These are phyloP conservation scores for Thelephora terrestris DNA, from an alignment of 1,284 basidiomycete species.

Conservation along the genomic window DNA sequence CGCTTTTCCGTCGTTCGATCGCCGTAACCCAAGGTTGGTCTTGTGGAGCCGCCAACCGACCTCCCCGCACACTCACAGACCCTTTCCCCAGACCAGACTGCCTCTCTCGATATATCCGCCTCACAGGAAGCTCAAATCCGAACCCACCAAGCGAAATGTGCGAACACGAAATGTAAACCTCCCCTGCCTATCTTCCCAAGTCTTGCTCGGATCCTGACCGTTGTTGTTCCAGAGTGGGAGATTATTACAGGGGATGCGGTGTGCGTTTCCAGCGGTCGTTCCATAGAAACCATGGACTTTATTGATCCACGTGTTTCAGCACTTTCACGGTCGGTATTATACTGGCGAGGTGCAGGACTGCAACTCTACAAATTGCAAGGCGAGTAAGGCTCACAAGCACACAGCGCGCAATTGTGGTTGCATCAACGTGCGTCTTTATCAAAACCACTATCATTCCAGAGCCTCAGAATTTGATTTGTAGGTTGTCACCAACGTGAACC, in stretches of 20 bases:
- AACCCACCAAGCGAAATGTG: conserved; percentile 30
- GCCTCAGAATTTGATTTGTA: not conserved
- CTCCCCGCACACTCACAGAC: too few species aligned
- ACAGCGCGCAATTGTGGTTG: conserved; percentile 41
- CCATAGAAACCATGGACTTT: not conserved
- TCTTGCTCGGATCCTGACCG: conserved; percentile 6
- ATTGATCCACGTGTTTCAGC: conserved; percentile 24
- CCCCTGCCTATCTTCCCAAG: conserved; percentile 1
- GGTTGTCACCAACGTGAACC: conserved; percentile 9
- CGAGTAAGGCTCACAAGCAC: conserved; percentile 45
- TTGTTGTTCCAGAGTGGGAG: conserved; percentile 35
- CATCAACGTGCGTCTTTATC: conserved; percentile 14
- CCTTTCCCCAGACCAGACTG: not conserved
- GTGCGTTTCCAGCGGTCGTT: conserved; percentile 23
- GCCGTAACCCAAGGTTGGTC: too few species aligned
- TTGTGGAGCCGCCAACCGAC: too few species aligned
- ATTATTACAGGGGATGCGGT: conserved; percentile 52
- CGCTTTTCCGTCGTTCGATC: too few species aligned
- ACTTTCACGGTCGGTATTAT: conserved; percentile 53
- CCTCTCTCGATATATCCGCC: not conserved
- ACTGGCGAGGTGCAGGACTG: conserved; percentile 50
- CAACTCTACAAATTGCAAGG: conserved; percentile 36
- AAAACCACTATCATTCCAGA: not conserved
- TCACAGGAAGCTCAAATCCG: not conserved
- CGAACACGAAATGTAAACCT: conserved; percentile 45